phyloP scores from a whole-genome alignment of 257 asterid genomes.

The Forsythia viridissima region DNA sequence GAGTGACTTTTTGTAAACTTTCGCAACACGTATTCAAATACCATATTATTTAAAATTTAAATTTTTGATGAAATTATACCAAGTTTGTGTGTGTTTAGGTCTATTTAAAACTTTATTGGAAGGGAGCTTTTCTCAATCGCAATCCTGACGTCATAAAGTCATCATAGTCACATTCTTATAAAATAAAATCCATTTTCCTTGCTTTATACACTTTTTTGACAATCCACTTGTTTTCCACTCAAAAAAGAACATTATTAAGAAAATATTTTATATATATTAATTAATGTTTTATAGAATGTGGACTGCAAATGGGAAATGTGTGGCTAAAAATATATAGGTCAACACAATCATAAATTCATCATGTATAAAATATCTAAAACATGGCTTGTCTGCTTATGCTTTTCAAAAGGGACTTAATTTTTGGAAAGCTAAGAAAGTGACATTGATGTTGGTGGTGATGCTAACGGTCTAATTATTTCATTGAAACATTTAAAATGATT shows the following conservation, averaged over 20 bases:
- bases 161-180: conserved; percentile 28
- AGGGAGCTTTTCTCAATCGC: conserved; percentile 10
- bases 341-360: conserved; percentile 42
- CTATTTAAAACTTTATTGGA: conserved; percentile 16
- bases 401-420: conserved; percentile 24
- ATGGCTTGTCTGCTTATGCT: conserved; percentile 30
- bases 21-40: too few species aligned
- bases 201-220: conserved; percentile 12
- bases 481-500: background rate
- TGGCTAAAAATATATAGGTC: conserved; percentile 32
- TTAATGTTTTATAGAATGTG: too few species aligned
- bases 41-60: too few species aligned
- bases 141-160: conserved; percentile 27
- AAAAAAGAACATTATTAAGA: background rate
- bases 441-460: background rate
- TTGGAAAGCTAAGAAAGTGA: background rate
- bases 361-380: conserved; percentile 30
- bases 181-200: background rate
- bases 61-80: too few species aligned
- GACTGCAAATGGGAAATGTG: conserved; percentile 14
- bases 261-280: too few species aligned
- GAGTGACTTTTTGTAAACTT: too few species aligned
- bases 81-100: background rate
- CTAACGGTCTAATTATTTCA: background rate
- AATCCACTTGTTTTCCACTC: conserved; percentile 45